Conservation (phyloP, 129 eudicot genomes). For the Centella asiatica region DNA sequence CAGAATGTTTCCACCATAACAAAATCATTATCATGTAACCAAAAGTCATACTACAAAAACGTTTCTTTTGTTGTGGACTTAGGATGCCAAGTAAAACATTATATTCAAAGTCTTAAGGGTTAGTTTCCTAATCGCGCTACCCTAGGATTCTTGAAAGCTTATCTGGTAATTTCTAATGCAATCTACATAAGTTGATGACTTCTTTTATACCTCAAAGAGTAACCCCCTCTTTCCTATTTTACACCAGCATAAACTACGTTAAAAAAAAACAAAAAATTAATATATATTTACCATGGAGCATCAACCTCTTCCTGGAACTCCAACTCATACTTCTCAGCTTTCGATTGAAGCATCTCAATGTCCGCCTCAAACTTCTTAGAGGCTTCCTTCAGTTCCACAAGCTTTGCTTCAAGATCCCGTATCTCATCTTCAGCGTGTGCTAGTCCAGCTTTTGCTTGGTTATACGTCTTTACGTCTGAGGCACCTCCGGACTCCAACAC, state of each 20-base stretch:
- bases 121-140: too few relatives aligned
- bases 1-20: too few relatives aligned
- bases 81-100: too few relatives aligned
- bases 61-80: too few relatives aligned
- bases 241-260: not conserved
- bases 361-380: constrained; percentile 27
- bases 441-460: constrained; percentile 35
- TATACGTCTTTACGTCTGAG: constrained; percentile 24
- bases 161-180: too few relatives aligned
- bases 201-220: constrained; percentile 4
- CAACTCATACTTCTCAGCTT: constrained; percentile 35
- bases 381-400: constrained; percentile 37
- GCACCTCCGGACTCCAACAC: constrained; percentile 43
- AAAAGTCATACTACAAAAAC: too few relatives aligned
- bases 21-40: too few relatives aligned
- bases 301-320: constrained; percentile 52
- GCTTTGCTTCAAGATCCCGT: constrained; percentile 36
- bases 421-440: constrained; percentile 25
- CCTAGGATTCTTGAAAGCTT: too few relatives aligned
- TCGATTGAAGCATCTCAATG: constrained; percentile 28
- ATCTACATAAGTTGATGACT: too few relatives aligned
- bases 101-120: too few relatives aligned
- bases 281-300: constrained; percentile 39
- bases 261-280: not conserved
- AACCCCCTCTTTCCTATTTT: not conserved